phyloP scores from a whole-genome alignment of 371 early-diverging fungal species.

The Mucor sp. region DNA sequence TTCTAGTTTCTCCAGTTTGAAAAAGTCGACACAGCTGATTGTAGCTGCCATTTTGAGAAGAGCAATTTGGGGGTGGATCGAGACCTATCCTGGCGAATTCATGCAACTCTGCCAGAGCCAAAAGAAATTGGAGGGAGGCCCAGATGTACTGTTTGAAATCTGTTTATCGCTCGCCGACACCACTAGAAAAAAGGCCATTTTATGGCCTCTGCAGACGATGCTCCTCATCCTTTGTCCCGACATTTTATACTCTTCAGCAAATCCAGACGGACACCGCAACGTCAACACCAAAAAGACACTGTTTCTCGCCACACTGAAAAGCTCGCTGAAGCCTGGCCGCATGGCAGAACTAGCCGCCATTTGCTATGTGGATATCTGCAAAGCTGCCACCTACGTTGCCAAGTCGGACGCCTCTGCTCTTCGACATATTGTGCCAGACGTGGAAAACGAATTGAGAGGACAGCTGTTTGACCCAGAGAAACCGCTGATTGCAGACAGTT shows the following conservation, averaged over 20 bases:
- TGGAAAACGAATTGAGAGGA: slow-evolving; percentile 76
- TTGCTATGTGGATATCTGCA: slow-evolving; percentile 82
- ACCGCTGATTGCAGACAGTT: slow-evolving; percentile 59
- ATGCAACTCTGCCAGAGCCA: slow-evolving; percentile 68
- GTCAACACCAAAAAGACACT: slow-evolving; percentile 55
- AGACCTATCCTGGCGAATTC: slow-evolving; percentile 79
- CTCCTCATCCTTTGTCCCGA: slow-evolving; percentile 83
- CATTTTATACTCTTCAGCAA: slow-evolving; percentile 55
- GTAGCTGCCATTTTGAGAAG: slow-evolving; percentile 72
- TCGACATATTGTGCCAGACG: slow-evolving; percentile 68
- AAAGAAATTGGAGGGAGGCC: slow-evolving; percentile 76
- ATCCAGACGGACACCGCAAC: slow-evolving; percentile 42
- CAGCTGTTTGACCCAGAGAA: slow-evolving; percentile 66
- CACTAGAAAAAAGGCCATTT: slow-evolving; percentile 63
- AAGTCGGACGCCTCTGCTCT: slow-evolving; percentile 67
- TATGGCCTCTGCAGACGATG: slow-evolving; percentile 88
- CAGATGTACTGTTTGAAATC: slow-evolving; percentile 79
- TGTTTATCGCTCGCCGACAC: slow-evolving; percentile 73
- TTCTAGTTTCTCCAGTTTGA: slow-evolving; percentile 62
- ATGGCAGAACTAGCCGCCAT: slow-evolving; percentile 76
- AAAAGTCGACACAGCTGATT: slow-evolving; percentile 69
- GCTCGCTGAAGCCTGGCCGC: slow-evolving; percentile 60
- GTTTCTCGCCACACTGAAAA: slow-evolving; percentile 70
- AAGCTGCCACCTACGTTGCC: slow-evolving; percentile 73
- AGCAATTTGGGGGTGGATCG: slow-evolving; percentile 91